phyloP scores from a whole-genome alignment of 495 filamentous ascomycete genomes.

The Neurospora intermedia region DNA sequence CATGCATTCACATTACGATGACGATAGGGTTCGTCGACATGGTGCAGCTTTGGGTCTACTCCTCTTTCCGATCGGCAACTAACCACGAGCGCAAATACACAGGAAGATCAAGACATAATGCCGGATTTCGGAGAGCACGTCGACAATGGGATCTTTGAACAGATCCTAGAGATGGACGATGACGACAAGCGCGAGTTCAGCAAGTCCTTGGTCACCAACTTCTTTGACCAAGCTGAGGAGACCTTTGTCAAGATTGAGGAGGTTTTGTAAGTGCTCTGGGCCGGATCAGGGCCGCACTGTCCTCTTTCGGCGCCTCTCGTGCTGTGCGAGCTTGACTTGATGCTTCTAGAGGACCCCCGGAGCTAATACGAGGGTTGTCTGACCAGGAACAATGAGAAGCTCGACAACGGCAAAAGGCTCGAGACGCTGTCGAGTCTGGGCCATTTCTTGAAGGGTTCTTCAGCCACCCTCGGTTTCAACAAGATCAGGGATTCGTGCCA shows the following conservation, averaged over 20 bases:
- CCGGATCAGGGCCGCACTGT: background rate
- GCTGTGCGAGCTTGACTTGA: background rate
- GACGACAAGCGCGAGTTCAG: constrained; percentile 69
- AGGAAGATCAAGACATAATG: constrained; percentile 21
- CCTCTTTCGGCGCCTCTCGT: background rate
- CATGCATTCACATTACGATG: background rate
- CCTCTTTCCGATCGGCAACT: background rate
- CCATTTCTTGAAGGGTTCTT: constrained; percentile 97
- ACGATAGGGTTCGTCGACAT: constrained; percentile 17
- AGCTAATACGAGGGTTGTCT: constrained; percentile 7
- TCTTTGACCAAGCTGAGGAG: constrained; percentile 81
- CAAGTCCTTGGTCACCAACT: constrained; percentile 76
- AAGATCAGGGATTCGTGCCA: constrained; percentile 92
- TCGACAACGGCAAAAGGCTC: constrained; percentile 39
- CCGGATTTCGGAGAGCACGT: constrained; percentile 55
- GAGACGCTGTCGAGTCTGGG: constrained; percentile 67
- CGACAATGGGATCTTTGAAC: constrained; percentile 72
- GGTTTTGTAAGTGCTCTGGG: constrained; percentile 53
- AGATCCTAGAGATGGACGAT: constrained; percentile 97
- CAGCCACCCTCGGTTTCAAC: constrained; percentile 82
- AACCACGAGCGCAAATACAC: background rate
- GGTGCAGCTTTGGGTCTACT: background rate
- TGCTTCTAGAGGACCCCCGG: background rate
- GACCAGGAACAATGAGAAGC: constrained; percentile 39
- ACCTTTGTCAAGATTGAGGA: constrained; percentile 83